A percentile compares a stretch with the other conserved stretches of the same genome.
Evolutionary conservation across 1,139 yeast genomes (phyloP).

Genomic region (Tardiomyces digboiensis): DNA sequence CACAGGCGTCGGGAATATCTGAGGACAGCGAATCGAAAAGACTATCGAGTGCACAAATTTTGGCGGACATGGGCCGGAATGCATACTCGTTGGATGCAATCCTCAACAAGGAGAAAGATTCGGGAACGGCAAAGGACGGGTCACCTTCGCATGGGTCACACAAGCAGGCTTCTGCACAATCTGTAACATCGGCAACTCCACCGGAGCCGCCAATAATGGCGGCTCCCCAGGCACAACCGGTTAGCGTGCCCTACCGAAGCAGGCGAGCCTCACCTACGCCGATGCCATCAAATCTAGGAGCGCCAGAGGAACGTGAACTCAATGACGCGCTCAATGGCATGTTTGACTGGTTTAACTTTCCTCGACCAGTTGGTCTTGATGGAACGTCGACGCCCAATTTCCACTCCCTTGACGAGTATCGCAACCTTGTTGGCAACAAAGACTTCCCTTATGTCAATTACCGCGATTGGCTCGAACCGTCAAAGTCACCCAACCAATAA

Average conservation of each 20-base stretch:
- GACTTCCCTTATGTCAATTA: background rate
- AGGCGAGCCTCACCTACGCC: background rate
- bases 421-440: background rate
- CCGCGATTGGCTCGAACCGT: background rate
- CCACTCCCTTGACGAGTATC: conserved; percentile 12
- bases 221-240: background rate
- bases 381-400: conserved; percentile 6
- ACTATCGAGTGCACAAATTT: conserved; percentile 10
- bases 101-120: conserved; percentile 7
- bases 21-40: conserved; percentile 2
- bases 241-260: background rate
- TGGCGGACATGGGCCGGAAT: conserved; percentile 16
- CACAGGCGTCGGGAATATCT: conserved; percentile 1
- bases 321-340: conserved; percentile 7
- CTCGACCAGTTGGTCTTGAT: conserved; percentile 9
- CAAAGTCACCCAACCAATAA: background rate
- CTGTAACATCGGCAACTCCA: background rate
- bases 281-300: background rate
- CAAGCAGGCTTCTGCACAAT: background rate
- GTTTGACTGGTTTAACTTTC: conserved; percentile 12
- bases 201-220: background rate
- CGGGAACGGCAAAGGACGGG: background rate
- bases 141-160: background rate
- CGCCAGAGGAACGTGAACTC: conserved; percentile 9
- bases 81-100: conserved; percentile 16